Percentiles rank a stretch among this genome's conserved stretches.
Evolutionary conservation across 2,329 filamentous ascomycete species (phyloP).

Genomic region (Clarireedia homoeocarpa): DNA sequence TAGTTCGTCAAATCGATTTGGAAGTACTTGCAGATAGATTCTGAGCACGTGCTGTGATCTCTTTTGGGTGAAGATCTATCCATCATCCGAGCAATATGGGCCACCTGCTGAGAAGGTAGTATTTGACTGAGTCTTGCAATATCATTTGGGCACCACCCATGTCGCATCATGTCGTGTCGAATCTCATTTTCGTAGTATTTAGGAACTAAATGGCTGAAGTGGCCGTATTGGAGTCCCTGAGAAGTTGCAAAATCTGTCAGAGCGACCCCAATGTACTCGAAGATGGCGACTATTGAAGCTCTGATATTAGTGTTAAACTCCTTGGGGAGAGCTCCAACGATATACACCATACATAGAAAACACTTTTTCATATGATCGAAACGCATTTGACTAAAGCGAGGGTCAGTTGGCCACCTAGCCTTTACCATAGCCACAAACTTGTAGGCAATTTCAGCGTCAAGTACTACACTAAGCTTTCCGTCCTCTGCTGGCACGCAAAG

Average conservation of each 20-base stretch:
- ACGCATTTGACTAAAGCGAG: neutral
- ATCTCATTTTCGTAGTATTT: conserved; percentile 14
- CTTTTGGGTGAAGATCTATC: conserved; percentile 19
- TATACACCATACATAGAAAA: neutral
- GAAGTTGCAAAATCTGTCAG: conserved; percentile 7
- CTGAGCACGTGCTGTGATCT: conserved; percentile 26
- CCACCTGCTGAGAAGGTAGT: conserved; percentile 18
- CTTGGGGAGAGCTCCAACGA: conserved; percentile 3
- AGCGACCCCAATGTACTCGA: conserved; percentile 18
- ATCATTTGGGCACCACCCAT: conserved; percentile 31
- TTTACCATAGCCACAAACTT: neutral
- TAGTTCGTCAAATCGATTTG: conserved; percentile 28
- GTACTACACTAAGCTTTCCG: neutral
- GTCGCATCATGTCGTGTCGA: conserved; percentile 23
- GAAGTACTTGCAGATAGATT: conserved; percentile 24
- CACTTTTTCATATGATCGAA: conserved; percentile 3
- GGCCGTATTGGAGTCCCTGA: neutral
- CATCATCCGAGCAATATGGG: conserved; percentile 21
- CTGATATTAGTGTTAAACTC: conserved; percentile 23
- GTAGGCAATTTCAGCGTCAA: neutral
- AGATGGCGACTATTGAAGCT: conserved; percentile 26
- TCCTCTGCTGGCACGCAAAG: neutral
- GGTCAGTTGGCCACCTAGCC: neutral
- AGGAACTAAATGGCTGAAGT: neutral
- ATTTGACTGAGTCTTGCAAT: conserved; percentile 13